Evolutionary conservation across 768 basidiomycete species (phyloP), one percentile per base, ranked within the genome.

Genomic region (Nidularia pulvinata): DNA sequence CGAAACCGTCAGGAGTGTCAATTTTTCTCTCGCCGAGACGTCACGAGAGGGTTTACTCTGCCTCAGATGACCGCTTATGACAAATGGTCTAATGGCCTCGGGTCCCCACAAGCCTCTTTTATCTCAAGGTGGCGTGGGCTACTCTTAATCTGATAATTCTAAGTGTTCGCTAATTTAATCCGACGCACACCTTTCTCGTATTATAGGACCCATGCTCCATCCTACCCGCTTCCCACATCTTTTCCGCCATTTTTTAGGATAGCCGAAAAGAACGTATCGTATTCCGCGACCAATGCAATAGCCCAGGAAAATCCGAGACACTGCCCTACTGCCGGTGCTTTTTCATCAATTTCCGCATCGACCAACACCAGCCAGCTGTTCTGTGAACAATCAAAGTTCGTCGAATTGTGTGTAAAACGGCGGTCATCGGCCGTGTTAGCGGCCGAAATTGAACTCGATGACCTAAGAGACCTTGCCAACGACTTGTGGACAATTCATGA

Each of bases 401-500:
- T 81, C 4, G 79, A 84, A 32, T 61, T 61, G 7, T 77, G 75
- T 49, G 64, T 74, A 3, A 71, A 73, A 51, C 75, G 72, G 46
- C 76, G 69, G 14, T 62, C 70, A 37, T 64, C 65, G 35, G 65
- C 69, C 19, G 62, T 74, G 14, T 57, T 61, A 4, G 54, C 62
- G 32, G 64, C 72, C 51, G 78, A 75, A 14, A 67, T 83, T 16
- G 79, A 84, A 52, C 56, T 64, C 3, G 88, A 88, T 55, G 86
- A 86, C 4, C 58, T 86, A 50, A 75, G 62, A 51, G 86, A 86
- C 49, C 64, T 89, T 34, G 73, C 66, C 13, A 80, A 82, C 57
- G 78, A 78, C 39, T 60, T 89, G 46, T 87, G 88, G 86, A 78
- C 74, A 16, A 67, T 88, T 32, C 76, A 79, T 47, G 85, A 86